Conservation (phyloP, 208 protist genomes). For the Trypanosoma mega region DNA sequence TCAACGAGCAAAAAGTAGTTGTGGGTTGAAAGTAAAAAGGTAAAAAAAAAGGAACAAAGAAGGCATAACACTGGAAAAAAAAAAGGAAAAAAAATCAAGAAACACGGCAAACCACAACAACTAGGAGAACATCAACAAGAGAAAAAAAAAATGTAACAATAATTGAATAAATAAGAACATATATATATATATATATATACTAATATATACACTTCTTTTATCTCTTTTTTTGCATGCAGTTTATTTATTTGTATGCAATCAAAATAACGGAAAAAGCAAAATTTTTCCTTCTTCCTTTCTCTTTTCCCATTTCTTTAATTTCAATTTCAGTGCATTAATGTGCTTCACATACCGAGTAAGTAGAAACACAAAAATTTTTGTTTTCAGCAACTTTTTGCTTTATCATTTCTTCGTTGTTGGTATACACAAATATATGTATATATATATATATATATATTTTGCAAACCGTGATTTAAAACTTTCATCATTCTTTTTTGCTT, state of each 20-base stretch:
- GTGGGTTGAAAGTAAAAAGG: no score
- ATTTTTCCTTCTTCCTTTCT: no score
- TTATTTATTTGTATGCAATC: neutral
- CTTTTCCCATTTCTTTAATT: no score
- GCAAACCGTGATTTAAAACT: neutral
- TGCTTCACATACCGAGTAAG: no score
- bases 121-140: neutral
- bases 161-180: constrained; percentile 3
- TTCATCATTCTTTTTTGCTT: neutral
- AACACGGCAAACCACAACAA: constrained; percentile 5
- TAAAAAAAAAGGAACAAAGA: no score
- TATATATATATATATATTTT: constrained; percentile 1
- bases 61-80: no score
- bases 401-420: neutral
- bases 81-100: constrained; percentile 13
- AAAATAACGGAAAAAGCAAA: no score
- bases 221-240: neutral
- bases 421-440: neutral
- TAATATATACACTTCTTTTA: no score
- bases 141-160: neutral
- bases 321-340: no score
- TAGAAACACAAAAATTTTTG: no score
- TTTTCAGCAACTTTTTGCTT: neutral
- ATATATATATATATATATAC: no score
- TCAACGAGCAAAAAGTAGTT: no score